Evolutionary conservation across 192 early-diverging fungal species (phyloP).

Genomic region (Gamsiella multidivaricata): DNA sequence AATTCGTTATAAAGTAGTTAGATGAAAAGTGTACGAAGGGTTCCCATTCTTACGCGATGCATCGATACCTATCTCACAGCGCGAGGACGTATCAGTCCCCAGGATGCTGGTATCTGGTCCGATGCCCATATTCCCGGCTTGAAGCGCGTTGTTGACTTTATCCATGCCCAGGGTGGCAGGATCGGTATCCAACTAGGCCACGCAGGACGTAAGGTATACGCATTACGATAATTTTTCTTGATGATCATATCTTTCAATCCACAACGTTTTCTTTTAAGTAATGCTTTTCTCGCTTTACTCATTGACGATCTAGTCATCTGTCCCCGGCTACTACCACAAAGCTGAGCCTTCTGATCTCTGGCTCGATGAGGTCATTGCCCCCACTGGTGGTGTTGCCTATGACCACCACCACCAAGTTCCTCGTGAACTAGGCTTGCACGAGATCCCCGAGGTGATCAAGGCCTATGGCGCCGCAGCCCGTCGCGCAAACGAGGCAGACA

Average conservation of each 20-base stretch:
- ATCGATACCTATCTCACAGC: neutral
- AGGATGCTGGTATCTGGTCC: slow-evolving; percentile 83
- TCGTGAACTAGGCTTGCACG: slow-evolving; percentile 68
- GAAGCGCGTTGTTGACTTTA: slow-evolving; percentile 67
- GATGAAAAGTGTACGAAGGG: no score
- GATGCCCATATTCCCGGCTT: slow-evolving; percentile 78
- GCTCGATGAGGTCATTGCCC: slow-evolving; percentile 77
- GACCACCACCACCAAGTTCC: slow-evolving; percentile 53
- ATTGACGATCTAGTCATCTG: neutral
- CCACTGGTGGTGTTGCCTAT: slow-evolving; percentile 58
- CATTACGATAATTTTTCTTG: neutral
- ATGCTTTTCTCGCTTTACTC: no score
- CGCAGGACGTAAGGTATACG: slow-evolving; percentile 76
- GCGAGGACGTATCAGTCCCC: slow-evolving; percentile 81
- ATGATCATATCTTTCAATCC: neutral
- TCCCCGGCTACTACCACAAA: neutral
- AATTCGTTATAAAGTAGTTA: no score
- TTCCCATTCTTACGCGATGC: no score
- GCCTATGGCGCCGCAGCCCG: slow-evolving; percentile 73
- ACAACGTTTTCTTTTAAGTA: no score
- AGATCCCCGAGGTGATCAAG: slow-evolving; percentile 73
- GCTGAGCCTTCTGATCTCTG: slow-evolving; percentile 66
- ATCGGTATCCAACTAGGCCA: slow-evolving; percentile 86
- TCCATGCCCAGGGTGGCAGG: slow-evolving; percentile 69
- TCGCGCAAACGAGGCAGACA: slow-evolving; percentile 83